A percentile compares a stretch with the other conserved stretches of the same genome.
These are phyloP conservation scores for Powellomyces hirtus DNA, from an alignment of 192 early-diverging fungal species.

Conservation along the genomic window DNA sequence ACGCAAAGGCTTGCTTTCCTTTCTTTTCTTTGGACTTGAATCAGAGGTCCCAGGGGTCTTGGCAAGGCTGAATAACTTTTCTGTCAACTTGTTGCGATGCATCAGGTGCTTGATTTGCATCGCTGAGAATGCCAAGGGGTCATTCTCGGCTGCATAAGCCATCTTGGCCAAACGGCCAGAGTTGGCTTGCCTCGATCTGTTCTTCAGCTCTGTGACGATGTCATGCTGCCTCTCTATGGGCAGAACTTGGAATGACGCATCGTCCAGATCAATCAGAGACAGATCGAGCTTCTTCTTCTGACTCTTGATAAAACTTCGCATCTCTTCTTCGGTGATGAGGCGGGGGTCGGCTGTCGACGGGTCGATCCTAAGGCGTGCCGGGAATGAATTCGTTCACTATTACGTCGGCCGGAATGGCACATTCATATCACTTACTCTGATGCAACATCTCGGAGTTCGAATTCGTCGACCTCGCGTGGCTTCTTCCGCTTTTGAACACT, in stretches of 20 bases:
- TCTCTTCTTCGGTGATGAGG: constrained; percentile 57
- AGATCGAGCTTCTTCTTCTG: constrained; percentile 30
- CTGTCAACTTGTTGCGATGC: constrained; percentile 81
- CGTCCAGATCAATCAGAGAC: constrained; percentile 68
- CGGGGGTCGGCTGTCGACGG: constrained; percentile 43
- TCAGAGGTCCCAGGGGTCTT: constrained; percentile 39
- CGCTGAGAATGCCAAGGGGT: constrained; percentile 69
- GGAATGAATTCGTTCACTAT: too few relatives aligned
- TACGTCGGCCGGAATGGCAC: not conserved
- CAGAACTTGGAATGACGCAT: constrained; percentile 68
- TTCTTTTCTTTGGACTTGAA: constrained; percentile 31
- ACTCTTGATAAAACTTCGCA: constrained; percentile 41
- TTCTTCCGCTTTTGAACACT: constrained; percentile 14
- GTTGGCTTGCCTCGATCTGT: constrained; percentile 74
- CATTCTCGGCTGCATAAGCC: constrained; percentile 68
- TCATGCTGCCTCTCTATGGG: constrained; percentile 84
- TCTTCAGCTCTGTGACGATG: constrained; percentile 84
- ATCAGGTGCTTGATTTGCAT: constrained; percentile 85
- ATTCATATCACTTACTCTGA: constrained; percentile 29
- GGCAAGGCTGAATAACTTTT: constrained; percentile 56
- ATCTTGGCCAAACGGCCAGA: constrained; percentile 71
- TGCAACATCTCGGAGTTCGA: constrained; percentile 48
- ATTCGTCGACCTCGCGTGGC: constrained; percentile 45
- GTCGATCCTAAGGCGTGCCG: not conserved
- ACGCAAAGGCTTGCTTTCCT: constrained; percentile 42